Evolutionary conservation across 192 early-diverging fungal species (phyloP).

Genomic region (Thamnidium elegans): DNA sequence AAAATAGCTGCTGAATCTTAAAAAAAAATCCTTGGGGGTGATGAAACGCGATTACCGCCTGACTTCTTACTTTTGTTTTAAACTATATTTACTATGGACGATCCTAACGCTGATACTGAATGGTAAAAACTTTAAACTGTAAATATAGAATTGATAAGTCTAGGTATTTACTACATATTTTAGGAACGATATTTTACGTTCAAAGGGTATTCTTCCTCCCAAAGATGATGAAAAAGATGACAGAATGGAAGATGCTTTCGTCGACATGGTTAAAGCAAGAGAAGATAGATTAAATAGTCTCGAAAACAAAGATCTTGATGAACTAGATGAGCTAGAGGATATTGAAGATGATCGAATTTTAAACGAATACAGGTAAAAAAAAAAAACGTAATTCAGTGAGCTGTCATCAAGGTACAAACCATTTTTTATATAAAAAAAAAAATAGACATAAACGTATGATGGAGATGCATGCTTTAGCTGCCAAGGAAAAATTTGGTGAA

Average conservation of each 20-base stretch:
- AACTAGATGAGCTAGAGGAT: conserved; percentile 92
- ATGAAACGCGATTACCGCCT: too few species aligned
- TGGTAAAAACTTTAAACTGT: conserved; percentile 19
- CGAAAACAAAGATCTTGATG: conserved; percentile 70
- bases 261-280: conserved; percentile 58
- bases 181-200: conserved; percentile 93
- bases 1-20: too few species aligned
- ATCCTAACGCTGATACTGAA: conserved; percentile 42
- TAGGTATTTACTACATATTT: not conserved
- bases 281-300: conserved; percentile 59
- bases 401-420: not conserved
- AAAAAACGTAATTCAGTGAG: not conserved
- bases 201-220: conserved; percentile 84
- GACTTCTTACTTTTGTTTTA: too few species aligned
- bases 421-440: conserved; percentile 10
- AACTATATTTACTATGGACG: conserved; percentile 24
- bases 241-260: conserved; percentile 69
- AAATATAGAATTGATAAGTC: not conserved
- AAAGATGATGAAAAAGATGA: conserved; percentile 75
- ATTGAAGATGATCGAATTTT: conserved; percentile 86
- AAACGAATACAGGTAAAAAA: conserved; percentile 64
- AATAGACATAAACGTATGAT: conserved; percentile 72
- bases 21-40: too few species aligned
- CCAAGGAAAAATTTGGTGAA: conserved; percentile 80
- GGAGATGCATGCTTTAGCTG: conserved; percentile 74